Evolutionary conservation across 352 stramenopile genomes (phyloP), one percentile per base, ranked within the genome.

Genomic region (Aphanomyces astaci): DNA sequence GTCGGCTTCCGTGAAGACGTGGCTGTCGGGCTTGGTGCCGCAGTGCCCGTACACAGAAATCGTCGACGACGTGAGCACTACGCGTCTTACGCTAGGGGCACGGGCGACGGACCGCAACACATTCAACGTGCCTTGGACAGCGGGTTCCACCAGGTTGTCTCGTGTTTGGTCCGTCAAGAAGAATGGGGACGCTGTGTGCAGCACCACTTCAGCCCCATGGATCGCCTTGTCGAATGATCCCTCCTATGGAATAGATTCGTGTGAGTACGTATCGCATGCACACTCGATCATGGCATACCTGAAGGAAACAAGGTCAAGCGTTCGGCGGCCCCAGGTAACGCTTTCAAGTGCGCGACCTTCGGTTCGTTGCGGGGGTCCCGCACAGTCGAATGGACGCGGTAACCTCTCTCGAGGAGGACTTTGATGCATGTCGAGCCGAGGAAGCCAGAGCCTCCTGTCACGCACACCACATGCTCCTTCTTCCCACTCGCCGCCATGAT

Each of bases 121-220:
- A 31, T 74, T 76, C 17, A 67, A 25, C 11, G 71, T 75, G 27
- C 71, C 71, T 25, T 75, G 46, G 45, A 75, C 53, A 3, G 71
- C 75, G 15, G 73, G 75, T 48, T 40, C 46, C 0, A 68, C 46
- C 31, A 68, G 28, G 9, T 25, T 13, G 2, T 68, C 62, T 0
- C 31, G 51, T 17, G 62, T 60, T 54, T 66, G 60, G n/a, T 51
- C 30, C 24, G 72, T 55, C 22, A 80, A 25, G 15, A 79, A 69
- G 30, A 80, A 72, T 5, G 75, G 75, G 5, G 63, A 75, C 19
- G 75, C 75, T 1, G 72, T 78, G 54, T 80, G 75, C 48, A 78
- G 67, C 2, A 78, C 63, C 11, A 64, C 51, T 3, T 19, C 22
- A 55, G 72, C 78, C 4, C 65, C 72, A 2, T 71, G 59, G 52